A percentile compares a stretch with the other conserved stretches of the same genome.
Conservation (phyloP, 192 early-diverging fungal species). For the Backusella morwellensis region DNA sequence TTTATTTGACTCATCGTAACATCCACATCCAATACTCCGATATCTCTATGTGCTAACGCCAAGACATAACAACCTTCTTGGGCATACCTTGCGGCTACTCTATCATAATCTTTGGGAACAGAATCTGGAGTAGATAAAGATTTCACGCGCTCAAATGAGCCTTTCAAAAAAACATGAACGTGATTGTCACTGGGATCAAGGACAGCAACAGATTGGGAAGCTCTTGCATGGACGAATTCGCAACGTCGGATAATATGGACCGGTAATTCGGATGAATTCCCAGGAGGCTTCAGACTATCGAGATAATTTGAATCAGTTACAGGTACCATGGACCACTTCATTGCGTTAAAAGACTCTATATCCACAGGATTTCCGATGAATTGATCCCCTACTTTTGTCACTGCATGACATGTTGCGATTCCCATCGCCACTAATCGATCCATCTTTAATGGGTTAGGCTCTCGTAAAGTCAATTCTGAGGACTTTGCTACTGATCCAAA, state of each 20-base stretch:
- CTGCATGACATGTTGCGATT: conserved; percentile 64
- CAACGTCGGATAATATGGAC: conserved; percentile 66
- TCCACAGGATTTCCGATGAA: conserved; percentile 79
- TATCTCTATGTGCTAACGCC: conserved; percentile 61
- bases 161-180: conserved; percentile 71
- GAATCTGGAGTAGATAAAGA: conserved; percentile 42
- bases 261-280: conserved; percentile 14
- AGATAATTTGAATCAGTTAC: conserved; percentile 30
- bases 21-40: conserved; percentile 47
- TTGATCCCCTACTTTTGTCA: conserved; percentile 53
- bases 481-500: conserved; percentile 34
- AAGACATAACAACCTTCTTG: conserved; percentile 77
- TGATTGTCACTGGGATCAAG: conserved; percentile 50
- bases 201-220: conserved; percentile 71
- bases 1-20: conserved; percentile 37
- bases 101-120: conserved; percentile 58
- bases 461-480: conserved; percentile 17
- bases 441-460: conserved; percentile 27
- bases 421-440: conserved; percentile 34
- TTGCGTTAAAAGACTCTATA: conserved; percentile 72
- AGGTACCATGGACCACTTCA: conserved; percentile 44
- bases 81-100: conserved; percentile 56
- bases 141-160: conserved; percentile 73
- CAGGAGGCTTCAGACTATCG: conserved; percentile 50
- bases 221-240: conserved; percentile 77